Evolutionary conservation across 139 green algal genomes (phyloP), one percentile per base, ranked within the genome.

Genomic region (Haematococcus sp.): DNA sequence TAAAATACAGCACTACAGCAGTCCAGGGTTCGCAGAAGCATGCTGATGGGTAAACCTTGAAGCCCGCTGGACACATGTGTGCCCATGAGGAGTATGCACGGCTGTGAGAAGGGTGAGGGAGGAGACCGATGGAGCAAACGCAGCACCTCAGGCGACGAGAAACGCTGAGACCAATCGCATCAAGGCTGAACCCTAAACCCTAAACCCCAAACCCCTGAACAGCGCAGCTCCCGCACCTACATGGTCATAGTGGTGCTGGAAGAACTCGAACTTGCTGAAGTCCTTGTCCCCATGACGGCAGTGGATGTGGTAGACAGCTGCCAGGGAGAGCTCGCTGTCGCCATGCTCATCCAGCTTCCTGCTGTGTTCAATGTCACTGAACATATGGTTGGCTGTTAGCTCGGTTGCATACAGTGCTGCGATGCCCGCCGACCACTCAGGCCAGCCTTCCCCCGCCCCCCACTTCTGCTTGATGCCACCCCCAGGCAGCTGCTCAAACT

Each of bases 201-300:
- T 7, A 49, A 49, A 49, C 7, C 7, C 40, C 7, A 49, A n/a
- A n/a, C n/a, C n/a, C n/a, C n/a, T n/a, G n/a, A n/a, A n/a, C n/a
- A n/a, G n/a, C n/a, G n/a, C n/a, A n/a, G n/a, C n/a, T n/a, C n/a
- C n/a, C n/a, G n/a, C 40, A 11, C 40, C 11, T 11, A 49, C 40
- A 49, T 49, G 40, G 40, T 61, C 54, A 61, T 61, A 61, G 54
- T 61, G 54, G 54, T 61, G 54, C 60, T 69, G 30, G 27, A 76
- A 69, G 58, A 76, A 76, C 16, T 76, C 70, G 23, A 70, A 76
- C 55, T 76, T 76, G 55, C 54, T 76, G 56, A 76, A 76, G 27
- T 76, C 56, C 32, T 30, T 44, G 34, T 76, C 70, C n/a, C 70
- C 70, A 40, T 76, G 70, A 3, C 58, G 34, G 70, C 70, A 76